A percentile compares a stretch with the other conserved stretches of the same genome.
These are phyloP conservation scores for Yamadazyma phyllophila DNA, from an alignment of 805 yeast genomes.

Conservation along the genomic window DNA sequence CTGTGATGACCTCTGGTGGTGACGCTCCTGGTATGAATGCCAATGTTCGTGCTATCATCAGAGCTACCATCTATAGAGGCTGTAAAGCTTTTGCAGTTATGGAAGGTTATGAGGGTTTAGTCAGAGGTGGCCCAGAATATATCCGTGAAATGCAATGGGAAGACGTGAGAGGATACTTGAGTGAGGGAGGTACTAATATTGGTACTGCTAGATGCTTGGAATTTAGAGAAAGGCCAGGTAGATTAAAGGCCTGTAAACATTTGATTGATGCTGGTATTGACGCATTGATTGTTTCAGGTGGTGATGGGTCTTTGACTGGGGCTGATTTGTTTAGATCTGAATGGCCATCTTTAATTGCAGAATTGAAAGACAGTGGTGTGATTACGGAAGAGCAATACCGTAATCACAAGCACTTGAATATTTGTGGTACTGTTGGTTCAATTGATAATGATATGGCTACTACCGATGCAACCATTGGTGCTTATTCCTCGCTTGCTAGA, in stretches of 20 bases:
- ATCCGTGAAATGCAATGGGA: slow-evolving; percentile 85
- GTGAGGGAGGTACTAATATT: slow-evolving; percentile 91
- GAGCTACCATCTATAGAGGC: slow-evolving; percentile 82
- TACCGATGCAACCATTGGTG: slow-evolving; percentile 96
- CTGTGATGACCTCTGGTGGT: slow-evolving; percentile 98
- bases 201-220: slow-evolving; percentile 94
- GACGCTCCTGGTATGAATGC: slow-evolving; percentile 99
- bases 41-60: slow-evolving; percentile 89
- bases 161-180: slow-evolving; percentile 91
- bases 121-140: slow-evolving; percentile 71
- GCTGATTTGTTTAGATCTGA: slow-evolving; percentile 92
- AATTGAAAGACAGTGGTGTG: slow-evolving; percentile 55
- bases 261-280: slow-evolving; percentile 87
- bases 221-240: slow-evolving; percentile 82
- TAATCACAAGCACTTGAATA: slow-evolving; percentile 71
- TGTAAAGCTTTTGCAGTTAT: slow-evolving; percentile 90
- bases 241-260: slow-evolving; percentile 79
- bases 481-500: slow-evolving; percentile 88
- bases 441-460: slow-evolving; percentile 98
- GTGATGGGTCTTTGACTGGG: slow-evolving; percentile 98
- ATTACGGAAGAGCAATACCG: slow-evolving; percentile 58
- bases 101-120: slow-evolving; percentile 95
- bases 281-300: slow-evolving; percentile 95
- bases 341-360: slow-evolving; percentile 87
- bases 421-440: slow-evolving; percentile 94